phyloP scores from a whole-genome alignment of 176 grass and related monocot genomes.

The Oryza longistaminata region DNA sequence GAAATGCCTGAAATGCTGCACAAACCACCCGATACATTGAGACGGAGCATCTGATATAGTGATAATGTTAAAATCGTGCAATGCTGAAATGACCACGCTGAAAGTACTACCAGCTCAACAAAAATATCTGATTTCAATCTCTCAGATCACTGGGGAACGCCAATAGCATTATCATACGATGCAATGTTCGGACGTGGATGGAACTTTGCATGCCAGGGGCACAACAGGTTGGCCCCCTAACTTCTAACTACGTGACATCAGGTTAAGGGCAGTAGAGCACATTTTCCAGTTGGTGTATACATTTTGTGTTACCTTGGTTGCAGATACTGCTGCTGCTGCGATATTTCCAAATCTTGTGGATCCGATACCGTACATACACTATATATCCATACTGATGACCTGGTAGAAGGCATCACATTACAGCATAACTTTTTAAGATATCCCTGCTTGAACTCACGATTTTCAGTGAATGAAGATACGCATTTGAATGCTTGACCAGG shows the following conservation, averaged over 20 bases:
- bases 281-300: constrained; percentile 3
- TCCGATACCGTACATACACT: neutral
- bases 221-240: neutral
- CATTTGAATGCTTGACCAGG: neutral
- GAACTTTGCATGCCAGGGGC: neutral
- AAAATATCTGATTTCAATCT: neutral
- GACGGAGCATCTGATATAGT: neutral
- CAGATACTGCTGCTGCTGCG: neutral
- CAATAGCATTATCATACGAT: neutral
- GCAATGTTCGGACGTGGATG: neutral
- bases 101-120: neutral
- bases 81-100: neutral
- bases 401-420: neutral
- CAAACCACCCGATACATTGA: neutral
- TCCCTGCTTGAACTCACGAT: neutral
- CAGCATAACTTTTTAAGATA: neutral
- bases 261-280: constrained; percentile 13
- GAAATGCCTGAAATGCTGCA: neutral
- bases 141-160: neutral
- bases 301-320: neutral
- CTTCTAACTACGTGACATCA: neutral
- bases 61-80: neutral
- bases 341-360: neutral
- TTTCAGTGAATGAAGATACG: neutral
- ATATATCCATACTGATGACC: neutral